phyloP scores from a whole-genome alignment of 176 grass and related monocot species.

The Phoenix dactylifera region DNA sequence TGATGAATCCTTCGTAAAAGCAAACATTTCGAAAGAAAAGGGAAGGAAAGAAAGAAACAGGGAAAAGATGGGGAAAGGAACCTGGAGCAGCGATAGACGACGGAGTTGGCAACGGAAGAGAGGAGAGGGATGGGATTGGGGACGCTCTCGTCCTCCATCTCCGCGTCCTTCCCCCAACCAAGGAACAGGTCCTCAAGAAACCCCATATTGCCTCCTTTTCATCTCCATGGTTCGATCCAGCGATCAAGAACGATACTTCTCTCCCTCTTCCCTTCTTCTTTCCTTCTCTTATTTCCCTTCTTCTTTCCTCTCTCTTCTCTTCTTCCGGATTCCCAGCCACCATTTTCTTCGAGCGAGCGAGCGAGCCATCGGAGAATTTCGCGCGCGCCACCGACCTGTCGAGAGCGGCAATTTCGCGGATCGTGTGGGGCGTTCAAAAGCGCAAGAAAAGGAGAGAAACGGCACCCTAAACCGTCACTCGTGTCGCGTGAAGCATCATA shows the following conservation, averaged over 20 bases:
- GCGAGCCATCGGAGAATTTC: not conserved
- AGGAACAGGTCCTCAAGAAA: conserved; percentile 48
- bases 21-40: too few relatives aligned
- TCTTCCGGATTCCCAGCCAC: not conserved
- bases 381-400: too few relatives aligned
- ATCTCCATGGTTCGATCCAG: too few relatives aligned
- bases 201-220: not conserved
- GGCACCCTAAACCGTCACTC: too few relatives aligned
- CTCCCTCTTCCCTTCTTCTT: not conserved
- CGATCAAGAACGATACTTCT: not conserved
- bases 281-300: conserved; percentile 1
- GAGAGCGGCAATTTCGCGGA: not conserved
- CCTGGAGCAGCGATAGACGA: conserved; percentile 58
- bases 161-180: not conserved
- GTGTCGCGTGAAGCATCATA: too few relatives aligned
- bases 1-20: too few relatives aligned
- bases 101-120: conserved; percentile 52
- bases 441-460: too few relatives aligned
- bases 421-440: not conserved
- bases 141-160: conserved; percentile 30
- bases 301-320: not conserved
- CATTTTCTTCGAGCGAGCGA: not conserved
- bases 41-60: too few relatives aligned
- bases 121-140: conserved; percentile 34
- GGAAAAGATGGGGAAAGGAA: not conserved